phyloP scores from a whole-genome alignment of 345 rosid genomes.

The Eucalyptus globulus region DNA sequence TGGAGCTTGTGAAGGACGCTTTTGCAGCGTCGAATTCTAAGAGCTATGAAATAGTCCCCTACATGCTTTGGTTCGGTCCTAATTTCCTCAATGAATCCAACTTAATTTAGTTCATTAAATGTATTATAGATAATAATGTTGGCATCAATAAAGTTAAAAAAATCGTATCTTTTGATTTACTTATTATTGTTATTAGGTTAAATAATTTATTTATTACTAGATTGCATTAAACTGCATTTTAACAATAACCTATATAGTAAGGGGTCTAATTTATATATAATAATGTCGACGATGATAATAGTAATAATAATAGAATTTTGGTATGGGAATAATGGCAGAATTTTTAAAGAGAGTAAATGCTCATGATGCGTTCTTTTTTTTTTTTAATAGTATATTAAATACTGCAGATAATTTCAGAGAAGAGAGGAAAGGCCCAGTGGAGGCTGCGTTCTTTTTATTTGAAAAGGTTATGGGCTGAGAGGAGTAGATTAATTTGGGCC shows the following conservation, averaged over 20 bases:
- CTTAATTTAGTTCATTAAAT: neutral
- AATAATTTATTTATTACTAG: neutral
- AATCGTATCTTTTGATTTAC: accelerated
- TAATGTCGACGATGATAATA: neutral
- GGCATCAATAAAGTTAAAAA: no score
- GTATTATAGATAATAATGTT: no score
- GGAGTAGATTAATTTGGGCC: neutral
- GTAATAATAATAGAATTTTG: neutral
- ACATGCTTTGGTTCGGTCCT: no score
- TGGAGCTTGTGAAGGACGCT: neutral
- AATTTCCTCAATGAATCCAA: neutral
- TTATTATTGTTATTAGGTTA: neutral
- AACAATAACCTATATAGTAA: neutral
- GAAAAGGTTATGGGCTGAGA: neutral
- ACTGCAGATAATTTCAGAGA: neutral
- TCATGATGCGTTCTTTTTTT: neutral
- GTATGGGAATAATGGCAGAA: neutral
- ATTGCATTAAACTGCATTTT: neutral
- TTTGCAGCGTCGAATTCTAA: neutral
- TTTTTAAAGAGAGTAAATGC: neutral
- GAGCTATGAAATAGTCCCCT: no score
- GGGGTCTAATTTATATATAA: neutral
- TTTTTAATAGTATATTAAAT: no score
- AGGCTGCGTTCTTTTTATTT: neutral
- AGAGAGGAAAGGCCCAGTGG: neutral